Evolutionary conservation across 1,284 basidiomycete species (phyloP), one percentile per base, ranked within the genome.

Genomic region (Ustilago tritici): DNA sequence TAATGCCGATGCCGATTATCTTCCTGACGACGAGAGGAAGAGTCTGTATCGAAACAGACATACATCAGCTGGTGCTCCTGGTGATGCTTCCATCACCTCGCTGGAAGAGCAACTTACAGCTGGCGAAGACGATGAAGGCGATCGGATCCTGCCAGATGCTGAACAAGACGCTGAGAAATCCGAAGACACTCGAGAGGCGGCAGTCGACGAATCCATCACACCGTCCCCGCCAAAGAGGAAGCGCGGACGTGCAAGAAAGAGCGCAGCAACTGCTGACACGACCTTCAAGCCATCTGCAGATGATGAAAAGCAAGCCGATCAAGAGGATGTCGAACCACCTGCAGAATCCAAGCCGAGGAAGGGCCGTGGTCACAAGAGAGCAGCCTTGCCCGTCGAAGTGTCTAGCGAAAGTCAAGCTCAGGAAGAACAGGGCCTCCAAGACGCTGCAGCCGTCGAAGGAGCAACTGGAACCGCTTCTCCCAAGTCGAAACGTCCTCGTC

Each of bases 21-120:
- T 76, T 32, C 74, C 74, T 4, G 69, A 76, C 9, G 65, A 76
- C 3, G 74, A 76, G 47, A 60, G 74, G 34, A 58, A 61, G 56
- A 50, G 49, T 17, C 35, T 76, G 41, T 38, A 46, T 8, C 53
- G 52, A 28, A 62, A 69, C 12, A 60, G 74, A 46, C 69, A 76
- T 54, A 58, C 65, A n/a, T 32, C 56, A 23, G 49, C 50, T 10
- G 17, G 14, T n/a, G 41, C 31, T 40, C 19, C 46, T 10, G 69
- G 65, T 2, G 53, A 71, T n/a, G 23, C 65, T 14, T 76, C 74
- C 7, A 72, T 76, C 23, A 69, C 69, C 8, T 71, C 65, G 19
- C 62, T 76, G 12, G 72, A 66, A 55, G 56, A 63, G 47, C 60
- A 59, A 15, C 28, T 63, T 17, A 49, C 56, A n/a, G 59, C 38